Evolutionary conservation across 179 eudicot genomes (phyloP), one percentile per base, ranked within the genome.

Genomic region (Carnegiea gigantea): DNA sequence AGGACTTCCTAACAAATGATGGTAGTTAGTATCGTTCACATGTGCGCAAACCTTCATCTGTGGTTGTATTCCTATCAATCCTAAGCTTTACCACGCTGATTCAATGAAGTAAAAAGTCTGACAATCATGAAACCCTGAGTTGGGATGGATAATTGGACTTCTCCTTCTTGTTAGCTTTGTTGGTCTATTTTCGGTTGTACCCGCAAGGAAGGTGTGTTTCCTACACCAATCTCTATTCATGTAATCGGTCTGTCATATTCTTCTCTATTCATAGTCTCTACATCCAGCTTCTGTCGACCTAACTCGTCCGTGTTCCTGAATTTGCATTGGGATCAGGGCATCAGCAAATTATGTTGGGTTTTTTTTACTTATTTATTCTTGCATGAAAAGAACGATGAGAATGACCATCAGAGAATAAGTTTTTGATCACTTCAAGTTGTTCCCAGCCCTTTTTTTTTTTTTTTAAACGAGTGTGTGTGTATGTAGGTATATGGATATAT

Each of bases 121-220:
- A 49, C 54, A 7, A 49, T 49, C 15, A 49, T 9, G 54, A 54
- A 57, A 87, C 75, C 98, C 92, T 2, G n/a, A 78, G 3, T 62
- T 91, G 74, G 86, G 87, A 79, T 92, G 97, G 98, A 88, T 94
- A 89, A 89, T 94, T 38, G 98, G 90, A 13, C 92, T 94, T 84
- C 90, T 92, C 4, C 88, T 94, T 78, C 89, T 91, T 64, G 98
- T 94, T 73, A 94, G 98, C 87, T 94, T 92, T 77, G 86, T 92
- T 62, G 98, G 98, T 21, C 91, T 94, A 64, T 92, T 92, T 46
- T 90, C 97, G 2, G 95, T 93, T 49, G 92, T 94, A 67, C 98
- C 98, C 28, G 92, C 92, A 36, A 91, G 98, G 4, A 92, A 94
- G 98, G 97, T 91, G 79, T 70, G 51, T 73, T 49, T 18, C 20